phyloP scores from a whole-genome alignment of 2,329 filamentous ascomycete genomes.

The Cladosporium austrohemisphaericum region DNA sequence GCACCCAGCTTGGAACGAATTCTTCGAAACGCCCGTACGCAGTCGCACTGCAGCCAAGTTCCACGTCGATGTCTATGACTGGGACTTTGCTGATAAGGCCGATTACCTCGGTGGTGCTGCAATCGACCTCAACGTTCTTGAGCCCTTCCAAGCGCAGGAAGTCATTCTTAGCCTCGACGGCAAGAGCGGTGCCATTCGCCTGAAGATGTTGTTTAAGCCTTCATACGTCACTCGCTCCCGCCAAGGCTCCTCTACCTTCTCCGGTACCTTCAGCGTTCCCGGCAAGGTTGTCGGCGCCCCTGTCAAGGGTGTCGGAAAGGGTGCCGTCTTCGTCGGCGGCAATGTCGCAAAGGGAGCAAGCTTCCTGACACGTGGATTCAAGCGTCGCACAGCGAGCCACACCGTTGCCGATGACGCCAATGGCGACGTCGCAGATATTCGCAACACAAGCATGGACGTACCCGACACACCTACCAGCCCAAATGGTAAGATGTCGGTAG shows the following conservation, averaged over 20 bases:
- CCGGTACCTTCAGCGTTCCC: constrained; percentile 80
- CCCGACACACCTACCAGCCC: constrained; percentile 21
- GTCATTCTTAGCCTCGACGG: constrained; percentile 74
- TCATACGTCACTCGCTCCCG: constrained; percentile 82
- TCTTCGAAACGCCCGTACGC: constrained; percentile 78
- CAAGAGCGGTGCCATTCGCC: constrained; percentile 76
- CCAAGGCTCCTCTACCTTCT: constrained; percentile 90
- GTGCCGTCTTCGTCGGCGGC: constrained; percentile 66
- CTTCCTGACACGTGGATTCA: constrained; percentile 83
- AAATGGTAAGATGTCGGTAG: constrained; percentile 22
- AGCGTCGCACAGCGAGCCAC: constrained; percentile 61
- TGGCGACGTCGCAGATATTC: constrained; percentile 22
- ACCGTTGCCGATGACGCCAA: constrained; percentile 31
- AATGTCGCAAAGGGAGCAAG: constrained; percentile 85
- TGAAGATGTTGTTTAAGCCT: constrained; percentile 88
- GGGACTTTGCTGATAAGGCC: constrained; percentile 93
- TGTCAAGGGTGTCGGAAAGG: constrained; percentile 85
- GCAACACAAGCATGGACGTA: constrained; percentile 29
- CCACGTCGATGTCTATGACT: constrained; percentile 80
- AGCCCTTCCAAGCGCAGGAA: constrained; percentile 80
- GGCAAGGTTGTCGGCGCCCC: constrained; percentile 90
- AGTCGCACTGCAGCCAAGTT: constrained; percentile 85
- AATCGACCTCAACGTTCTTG: constrained; percentile 74
- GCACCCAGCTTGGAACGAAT: constrained; percentile 92
- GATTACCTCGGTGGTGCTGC: constrained; percentile 77